phyloP scores from a whole-genome alignment of 2,329 filamentous ascomycete genomes.

The Hymenoscyphus repandus region DNA sequence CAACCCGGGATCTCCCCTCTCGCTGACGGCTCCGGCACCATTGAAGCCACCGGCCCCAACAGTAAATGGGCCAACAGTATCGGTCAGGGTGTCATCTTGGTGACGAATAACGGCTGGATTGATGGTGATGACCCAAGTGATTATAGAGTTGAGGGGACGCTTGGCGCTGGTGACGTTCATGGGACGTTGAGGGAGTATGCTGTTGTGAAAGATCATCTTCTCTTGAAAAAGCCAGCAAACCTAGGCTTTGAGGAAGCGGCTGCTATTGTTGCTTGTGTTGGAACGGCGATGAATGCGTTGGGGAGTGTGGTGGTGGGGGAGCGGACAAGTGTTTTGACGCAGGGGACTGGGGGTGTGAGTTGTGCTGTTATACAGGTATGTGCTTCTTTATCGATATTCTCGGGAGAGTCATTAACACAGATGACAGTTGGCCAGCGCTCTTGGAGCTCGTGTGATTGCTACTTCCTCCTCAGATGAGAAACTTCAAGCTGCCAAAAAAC shows the following conservation, averaged over 20 bases:
- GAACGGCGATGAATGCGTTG: slow-evolving; percentile 50
- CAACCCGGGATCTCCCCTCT: slow-evolving; percentile 44
- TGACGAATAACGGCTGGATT: slow-evolving; percentile 48
- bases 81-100: slow-evolving; percentile 61
- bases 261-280: slow-evolving; percentile 42
- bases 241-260: slow-evolving; percentile 40
- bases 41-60: slow-evolving; percentile 43
- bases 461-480: slow-evolving; percentile 54
- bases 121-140: slow-evolving; percentile 9
- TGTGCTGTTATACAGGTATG: slow-evolving; percentile 30
- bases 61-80: slow-evolving; percentile 42
- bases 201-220: slow-evolving; percentile 47
- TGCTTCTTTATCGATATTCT: too few species aligned
- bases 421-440: slow-evolving; percentile 39
- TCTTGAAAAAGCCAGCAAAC: slow-evolving; percentile 44
- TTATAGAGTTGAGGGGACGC: slow-evolving; percentile 38
- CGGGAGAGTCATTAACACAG: too few species aligned
- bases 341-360: slow-evolving; percentile 39
- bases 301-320: slow-evolving; percentile 33
- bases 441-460: slow-evolving; percentile 50
- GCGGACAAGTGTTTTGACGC: slow-evolving; percentile 34
- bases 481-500: slow-evolving; percentile 43
- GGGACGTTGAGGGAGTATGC: slow-evolving; percentile 56
- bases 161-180: slow-evolving; percentile 47
- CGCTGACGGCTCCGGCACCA: slow-evolving; percentile 62